These are phyloP conservation scores for Abrus precatorius DNA, from an alignment of 306 rosid species.

Conservation along the genomic window DNA sequence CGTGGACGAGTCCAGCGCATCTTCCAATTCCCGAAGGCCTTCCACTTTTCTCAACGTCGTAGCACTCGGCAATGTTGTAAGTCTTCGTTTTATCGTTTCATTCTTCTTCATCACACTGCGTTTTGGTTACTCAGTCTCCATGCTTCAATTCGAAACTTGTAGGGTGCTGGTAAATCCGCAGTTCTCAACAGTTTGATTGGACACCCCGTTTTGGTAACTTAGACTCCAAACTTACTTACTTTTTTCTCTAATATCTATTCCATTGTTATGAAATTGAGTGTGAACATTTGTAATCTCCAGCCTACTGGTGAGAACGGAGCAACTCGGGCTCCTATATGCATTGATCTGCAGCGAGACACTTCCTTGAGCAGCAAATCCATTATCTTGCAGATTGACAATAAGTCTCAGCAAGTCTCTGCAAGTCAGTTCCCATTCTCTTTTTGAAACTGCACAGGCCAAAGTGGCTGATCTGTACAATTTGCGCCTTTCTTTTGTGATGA, in stretches of 20 bases:
- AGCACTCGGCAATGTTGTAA: slow-evolving; percentile 95
- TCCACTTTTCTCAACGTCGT: slow-evolving; percentile 94
- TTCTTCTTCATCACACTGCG: not conserved
- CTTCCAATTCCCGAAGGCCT: slow-evolving; percentile 72
- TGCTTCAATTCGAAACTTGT: slow-evolving; percentile 11
- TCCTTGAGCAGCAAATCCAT: slow-evolving; percentile 95
- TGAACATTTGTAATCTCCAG: slow-evolving; percentile 55
- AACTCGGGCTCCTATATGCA: slow-evolving; percentile 92
- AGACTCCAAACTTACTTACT: slow-evolving; percentile 13
- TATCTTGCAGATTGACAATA: slow-evolving; percentile 90
- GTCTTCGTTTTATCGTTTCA: slow-evolving; percentile 44
- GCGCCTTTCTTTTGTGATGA: slow-evolving; percentile 26
- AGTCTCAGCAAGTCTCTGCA: slow-evolving; percentile 96
- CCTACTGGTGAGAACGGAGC: slow-evolving; percentile 99
- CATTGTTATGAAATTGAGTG: not conserved
- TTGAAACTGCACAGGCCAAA: not conserved
- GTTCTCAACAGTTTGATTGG: slow-evolving; percentile 94
- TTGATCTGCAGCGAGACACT: slow-evolving; percentile 88
- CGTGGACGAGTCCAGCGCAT: slow-evolving; percentile 71
- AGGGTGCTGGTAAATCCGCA: slow-evolving; percentile 99
- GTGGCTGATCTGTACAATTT: slow-evolving; percentile 45
- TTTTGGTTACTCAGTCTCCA: not conserved
- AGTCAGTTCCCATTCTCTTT: slow-evolving; percentile 65
- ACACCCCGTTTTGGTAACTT: slow-evolving; percentile 93
- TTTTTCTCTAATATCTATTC: not conserved